Evolutionary conservation across 75 land plant species (phyloP), one percentile per base, ranked within the genome.

Genomic region (Azolla pinnata): DNA sequence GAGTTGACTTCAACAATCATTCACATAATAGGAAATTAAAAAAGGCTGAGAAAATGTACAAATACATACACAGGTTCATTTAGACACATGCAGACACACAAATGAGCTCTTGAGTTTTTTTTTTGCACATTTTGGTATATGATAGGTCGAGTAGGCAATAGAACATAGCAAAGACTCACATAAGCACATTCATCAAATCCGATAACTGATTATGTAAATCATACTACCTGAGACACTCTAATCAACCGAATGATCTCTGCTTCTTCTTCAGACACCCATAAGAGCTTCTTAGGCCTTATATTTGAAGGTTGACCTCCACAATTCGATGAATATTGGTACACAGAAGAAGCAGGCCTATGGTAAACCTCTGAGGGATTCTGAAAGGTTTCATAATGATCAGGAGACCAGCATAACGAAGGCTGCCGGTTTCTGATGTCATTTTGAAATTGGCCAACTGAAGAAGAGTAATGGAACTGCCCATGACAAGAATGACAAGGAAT

Each of bases 221-320:
- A 57, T 57, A 51, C 52, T 25, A 44, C 44, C 21, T 57, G 35
- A 33, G 62, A 59, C 18, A 57, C 62, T 45, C 69, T 1, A 33
- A 67, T 59, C 19, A 56, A 38, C 26, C 69, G 7, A 17, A 67
- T 67, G 19, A 67, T 47, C 23, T 67, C 60, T 24, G 33, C 33
- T 49, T 67, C 69, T 23, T 67, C 62, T 49, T 59, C 55, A 5
- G 69, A 67, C 7, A 67, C 62, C 69, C 69, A 67, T n/a, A 67
- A 55, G 4, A 67, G 3, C 35, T 35, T 30, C 10, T 42, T 34
- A 1, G 7, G 57, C 33, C 45, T 65, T 28, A 16, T 1, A 18
- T 14, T 52, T 52, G 54, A 52, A 4, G 54, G 54, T 52, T 3
- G 9, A 24, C 54, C 54, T 52, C 29, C 29, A 52, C 25, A 52